Conservation (phyloP, 495 filamentous ascomycete species). For the Penicillium ochrochloron region DNA sequence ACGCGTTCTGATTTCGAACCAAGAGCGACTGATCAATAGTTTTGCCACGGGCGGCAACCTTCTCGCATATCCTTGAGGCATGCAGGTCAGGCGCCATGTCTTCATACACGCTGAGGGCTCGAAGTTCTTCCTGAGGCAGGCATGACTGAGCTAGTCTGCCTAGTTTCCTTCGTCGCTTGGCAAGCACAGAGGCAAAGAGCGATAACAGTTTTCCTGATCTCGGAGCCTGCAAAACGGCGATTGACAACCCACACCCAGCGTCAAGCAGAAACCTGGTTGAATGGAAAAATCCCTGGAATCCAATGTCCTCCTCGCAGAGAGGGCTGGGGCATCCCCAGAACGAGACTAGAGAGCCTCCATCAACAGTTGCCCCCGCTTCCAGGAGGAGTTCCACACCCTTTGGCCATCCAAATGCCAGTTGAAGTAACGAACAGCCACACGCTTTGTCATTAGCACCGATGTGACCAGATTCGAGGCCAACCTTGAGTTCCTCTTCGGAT, state of each 20-base stretch:
- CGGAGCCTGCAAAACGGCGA: neutral
- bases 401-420: slow-evolving; percentile 9
- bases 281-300: neutral
- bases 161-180: neutral
- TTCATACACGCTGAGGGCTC: neutral
- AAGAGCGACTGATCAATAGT: neutral
- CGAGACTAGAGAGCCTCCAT: neutral
- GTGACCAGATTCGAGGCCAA: neutral
- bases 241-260: neutral
- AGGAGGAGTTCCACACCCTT: neutral
- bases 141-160: slow-evolving; percentile 1
- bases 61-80: neutral
- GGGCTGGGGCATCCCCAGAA: slow-evolving; percentile 5
- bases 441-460: neutral
- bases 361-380: neutral
- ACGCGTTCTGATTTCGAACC: neutral
- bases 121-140: neutral
- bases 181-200: neutral
- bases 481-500: neutral
- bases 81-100: neutral
- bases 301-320: neutral
- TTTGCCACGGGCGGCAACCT: neutral
- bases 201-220: neutral
- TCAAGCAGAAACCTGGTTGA: neutral
- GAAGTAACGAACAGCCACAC: neutral